Base-by-base conservation (phyloP, 1,139 yeast genomes). In the Keqinozyma sinolaborantium region DNA sequence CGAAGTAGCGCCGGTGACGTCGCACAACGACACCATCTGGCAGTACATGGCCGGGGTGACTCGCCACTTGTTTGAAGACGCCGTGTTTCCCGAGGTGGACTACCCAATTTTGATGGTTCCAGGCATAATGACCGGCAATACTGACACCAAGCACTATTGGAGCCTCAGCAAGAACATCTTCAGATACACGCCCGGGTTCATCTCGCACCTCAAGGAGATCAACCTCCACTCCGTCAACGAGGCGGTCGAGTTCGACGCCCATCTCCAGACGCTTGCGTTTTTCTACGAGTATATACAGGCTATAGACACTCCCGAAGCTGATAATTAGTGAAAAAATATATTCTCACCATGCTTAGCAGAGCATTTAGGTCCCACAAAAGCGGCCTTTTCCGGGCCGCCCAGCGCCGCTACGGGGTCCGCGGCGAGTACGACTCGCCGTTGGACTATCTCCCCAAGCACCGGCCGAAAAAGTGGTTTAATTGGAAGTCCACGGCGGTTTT, bases 1-100 rank as follows among this genome's bases (percentile, higher is more conserved):
- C 12, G 77, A 74, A 40, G 82, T 84, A 5, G 77, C 86, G 0
- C 87, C 87, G 3, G 53, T 73, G 3, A 67, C 84, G 1, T 76
- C 77, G 6, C 51, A 53, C 12, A 62, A 59, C 31, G 72, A 68
- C 21, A 60, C 56, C 15, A 56, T 64, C n/a, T 80, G 83, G 83
- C 60, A 69, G 26, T 39, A 63, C 2, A 66, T 76, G 33, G 73
- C 76, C 1, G 83, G 85, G 3, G 61, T 82, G 2, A 67, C 79
- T 33, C 64, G 78, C 26, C 72, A 75, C 43, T 60, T 79, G 28
- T 79, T 65, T 45, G 81, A 75, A 43, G 72, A 77, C 19, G 51
- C 70, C 29, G 44, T 64, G 7, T 52, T 46, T 34, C 62, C 65
- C 3, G 55, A 50, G 0, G 30, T 38, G 3, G 47, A 51, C 23